Conservation (phyloP, 2,329 filamentous ascomycete species). For the Fusarium proliferatum region DNA sequence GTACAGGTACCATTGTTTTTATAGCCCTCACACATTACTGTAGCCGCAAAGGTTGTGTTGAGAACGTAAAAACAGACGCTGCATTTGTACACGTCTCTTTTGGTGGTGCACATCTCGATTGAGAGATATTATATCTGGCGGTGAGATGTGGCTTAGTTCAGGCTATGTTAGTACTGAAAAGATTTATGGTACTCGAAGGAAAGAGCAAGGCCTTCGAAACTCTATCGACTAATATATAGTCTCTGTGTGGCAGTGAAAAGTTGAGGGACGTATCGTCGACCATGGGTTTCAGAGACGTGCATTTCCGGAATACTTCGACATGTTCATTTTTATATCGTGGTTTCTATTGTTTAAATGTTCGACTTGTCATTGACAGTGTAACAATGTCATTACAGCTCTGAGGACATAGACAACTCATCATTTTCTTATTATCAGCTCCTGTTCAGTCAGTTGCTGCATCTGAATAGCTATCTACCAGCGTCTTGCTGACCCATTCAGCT, state of each 20-base stretch:
- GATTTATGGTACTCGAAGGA: accelerated
- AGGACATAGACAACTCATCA: accelerated
- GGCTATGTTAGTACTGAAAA: accelerated
- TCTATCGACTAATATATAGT: neutral
- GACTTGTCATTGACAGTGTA: neutral
- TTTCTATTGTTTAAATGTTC: neutral
- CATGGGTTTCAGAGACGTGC: accelerated
- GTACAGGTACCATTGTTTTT: neutral
- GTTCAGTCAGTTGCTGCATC: neutral
- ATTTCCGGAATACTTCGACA: accelerated
- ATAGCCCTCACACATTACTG: neutral
- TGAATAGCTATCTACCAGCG: neutral
- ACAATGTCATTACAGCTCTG: neutral
- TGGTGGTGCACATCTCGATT: neutral
- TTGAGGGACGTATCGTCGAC: accelerated
- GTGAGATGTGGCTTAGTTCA: accelerated
- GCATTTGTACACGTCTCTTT: neutral
- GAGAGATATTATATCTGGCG: too few relatives aligned
- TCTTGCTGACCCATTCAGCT: neutral
- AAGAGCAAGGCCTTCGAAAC: accelerated
- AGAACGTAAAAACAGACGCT: neutral
- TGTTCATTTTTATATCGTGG: accelerated
- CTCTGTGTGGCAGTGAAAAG: neutral
- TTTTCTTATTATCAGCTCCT: accelerated
- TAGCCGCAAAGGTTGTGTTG: neutral